These are phyloP conservation scores for Pseudoneurospora amorphoporcata DNA, from an alignment of 495 filamentous ascomycete genomes.

Conservation along the genomic window DNA sequence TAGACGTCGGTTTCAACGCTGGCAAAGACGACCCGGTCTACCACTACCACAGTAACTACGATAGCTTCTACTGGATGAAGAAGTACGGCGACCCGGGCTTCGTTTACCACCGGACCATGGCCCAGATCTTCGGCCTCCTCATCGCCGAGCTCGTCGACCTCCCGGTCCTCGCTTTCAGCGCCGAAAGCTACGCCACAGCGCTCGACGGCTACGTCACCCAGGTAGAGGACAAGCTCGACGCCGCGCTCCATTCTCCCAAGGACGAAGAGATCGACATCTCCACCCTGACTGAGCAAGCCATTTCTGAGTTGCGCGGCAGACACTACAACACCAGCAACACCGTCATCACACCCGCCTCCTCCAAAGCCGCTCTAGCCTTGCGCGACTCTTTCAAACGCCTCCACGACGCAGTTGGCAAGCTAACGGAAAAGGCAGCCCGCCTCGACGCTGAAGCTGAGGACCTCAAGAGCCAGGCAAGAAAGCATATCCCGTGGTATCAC, in stretches of 20 bases:
- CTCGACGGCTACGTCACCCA: constrained; percentile 55
- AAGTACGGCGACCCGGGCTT: constrained; percentile 77
- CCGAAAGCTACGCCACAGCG: constrained; percentile 60
- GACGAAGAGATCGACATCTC: constrained; percentile 7
- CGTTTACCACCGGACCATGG: constrained; percentile 67
- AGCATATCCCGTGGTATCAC: constrained; percentile 73
- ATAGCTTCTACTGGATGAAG: constrained; percentile 82
- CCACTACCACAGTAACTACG: constrained; percentile 90
- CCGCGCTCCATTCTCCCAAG: constrained; percentile 11
- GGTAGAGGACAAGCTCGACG: constrained; percentile 51
- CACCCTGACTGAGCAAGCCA: constrained; percentile 30
- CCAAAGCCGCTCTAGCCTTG: constrained; percentile 41
- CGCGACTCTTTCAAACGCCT: constrained; percentile 32
- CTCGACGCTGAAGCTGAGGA: constrained; percentile 51
- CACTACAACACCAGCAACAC: constrained; percentile 31
- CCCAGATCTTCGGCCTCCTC: constrained; percentile 68
- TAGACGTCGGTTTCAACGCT: constrained; percentile 72
- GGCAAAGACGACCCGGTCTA: constrained; percentile 40
- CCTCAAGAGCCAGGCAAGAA: constrained; percentile 54
- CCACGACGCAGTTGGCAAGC: constrained; percentile 37
- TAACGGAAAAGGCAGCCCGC: constrained; percentile 46
- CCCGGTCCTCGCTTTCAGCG: constrained; percentile 67
- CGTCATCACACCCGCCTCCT: constrained; percentile 18
- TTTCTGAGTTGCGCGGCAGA: constrained; percentile 43
- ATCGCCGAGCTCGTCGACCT: constrained; percentile 70